phyloP scores from a whole-genome alignment of 306 rosid species.

The Ziziphus jujuba region DNA sequence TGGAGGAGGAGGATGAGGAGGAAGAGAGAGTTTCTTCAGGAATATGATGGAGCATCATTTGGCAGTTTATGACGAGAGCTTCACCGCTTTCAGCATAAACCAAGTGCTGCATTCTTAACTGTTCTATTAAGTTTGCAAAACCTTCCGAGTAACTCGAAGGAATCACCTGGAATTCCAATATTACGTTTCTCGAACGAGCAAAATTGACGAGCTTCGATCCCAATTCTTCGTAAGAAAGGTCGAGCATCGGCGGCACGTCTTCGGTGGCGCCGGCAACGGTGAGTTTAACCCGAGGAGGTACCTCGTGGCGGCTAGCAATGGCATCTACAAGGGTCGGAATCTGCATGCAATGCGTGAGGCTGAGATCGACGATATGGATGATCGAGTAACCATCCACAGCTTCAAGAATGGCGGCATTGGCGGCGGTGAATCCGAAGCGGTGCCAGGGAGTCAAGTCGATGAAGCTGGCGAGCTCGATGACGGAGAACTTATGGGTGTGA shows the following conservation, averaged over 20 bases:
- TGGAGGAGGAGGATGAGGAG: too few species aligned
- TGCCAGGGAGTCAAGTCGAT: conserved; percentile 93
- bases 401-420: conserved; percentile 72
- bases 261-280: conserved; percentile 44
- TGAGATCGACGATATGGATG: conserved; percentile 74
- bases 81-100: conserved; percentile 43
- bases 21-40: conserved; percentile 49
- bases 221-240: conserved; percentile 68
- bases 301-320: conserved; percentile 60
- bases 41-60: conserved; percentile 89
- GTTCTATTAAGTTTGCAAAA: conserved; percentile 58
- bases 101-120: conserved; percentile 61
- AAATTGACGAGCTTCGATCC: conserved; percentile 70
- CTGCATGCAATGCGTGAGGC: conserved; percentile 93
- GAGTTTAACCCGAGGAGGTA: conserved; percentile 65
- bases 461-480: conserved; percentile 79
- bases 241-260: conserved; percentile 67
- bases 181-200: conserved; percentile 62
- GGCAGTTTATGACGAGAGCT: conserved; percentile 79
- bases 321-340: conserved; percentile 89
- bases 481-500: conserved; percentile 64
- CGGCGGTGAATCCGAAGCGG: conserved; percentile 83
- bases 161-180: conserved; percentile 64
- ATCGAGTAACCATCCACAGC: conserved; percentile 69
- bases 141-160: conserved; percentile 65